phyloP scores from a whole-genome alignment of 345 rosid species.

The Lumnitzera racemosa region DNA sequence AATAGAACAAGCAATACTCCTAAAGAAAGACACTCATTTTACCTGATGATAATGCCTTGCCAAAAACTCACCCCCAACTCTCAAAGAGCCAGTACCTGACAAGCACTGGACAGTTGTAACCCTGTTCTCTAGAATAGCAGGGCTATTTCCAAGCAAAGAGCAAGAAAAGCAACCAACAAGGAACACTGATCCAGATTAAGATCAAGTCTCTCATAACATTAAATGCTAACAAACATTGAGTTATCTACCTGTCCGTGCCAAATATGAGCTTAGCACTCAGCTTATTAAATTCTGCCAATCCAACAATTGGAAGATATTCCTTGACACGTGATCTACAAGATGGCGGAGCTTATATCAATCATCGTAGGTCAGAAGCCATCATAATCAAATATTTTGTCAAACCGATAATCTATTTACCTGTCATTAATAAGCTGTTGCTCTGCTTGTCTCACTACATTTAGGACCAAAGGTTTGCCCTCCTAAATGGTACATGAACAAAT shows the following conservation, averaged over 20 bases:
- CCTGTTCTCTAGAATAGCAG: conserved; percentile 62
- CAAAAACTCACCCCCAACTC: conserved; percentile 96
- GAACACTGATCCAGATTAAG: neutral
- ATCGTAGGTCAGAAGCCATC: neutral
- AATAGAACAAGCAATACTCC: conserved; percentile 1
- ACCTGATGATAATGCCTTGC: conserved; percentile 75
- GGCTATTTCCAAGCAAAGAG: conserved; percentile 37
- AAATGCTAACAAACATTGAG: neutral
- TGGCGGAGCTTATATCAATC: conserved; percentile 6
- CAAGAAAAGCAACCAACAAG: neutral
- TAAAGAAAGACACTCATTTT: neutral
- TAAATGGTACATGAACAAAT: conserved; percentile 10
- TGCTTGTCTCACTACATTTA: conserved; percentile 67
- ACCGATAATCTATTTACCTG: conserved; percentile 21
- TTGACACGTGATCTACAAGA: conserved; percentile 52
- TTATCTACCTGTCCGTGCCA: conserved; percentile 57
- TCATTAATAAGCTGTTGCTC: conserved; percentile 71
- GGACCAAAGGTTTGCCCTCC: conserved; percentile 82
- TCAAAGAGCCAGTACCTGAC: conserved; percentile 93
- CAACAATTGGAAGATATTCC: conserved; percentile 85
- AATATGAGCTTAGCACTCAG: conserved; percentile 80
- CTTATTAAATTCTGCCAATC: conserved; percentile 77
- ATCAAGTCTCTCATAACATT: neutral
- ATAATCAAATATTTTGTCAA: neutral
- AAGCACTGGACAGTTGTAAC: conserved; percentile 85